phyloP scores from a whole-genome alignment of 2,329 filamentous ascomycete genomes.

The Lasiodiplodia gonubiensis region DNA sequence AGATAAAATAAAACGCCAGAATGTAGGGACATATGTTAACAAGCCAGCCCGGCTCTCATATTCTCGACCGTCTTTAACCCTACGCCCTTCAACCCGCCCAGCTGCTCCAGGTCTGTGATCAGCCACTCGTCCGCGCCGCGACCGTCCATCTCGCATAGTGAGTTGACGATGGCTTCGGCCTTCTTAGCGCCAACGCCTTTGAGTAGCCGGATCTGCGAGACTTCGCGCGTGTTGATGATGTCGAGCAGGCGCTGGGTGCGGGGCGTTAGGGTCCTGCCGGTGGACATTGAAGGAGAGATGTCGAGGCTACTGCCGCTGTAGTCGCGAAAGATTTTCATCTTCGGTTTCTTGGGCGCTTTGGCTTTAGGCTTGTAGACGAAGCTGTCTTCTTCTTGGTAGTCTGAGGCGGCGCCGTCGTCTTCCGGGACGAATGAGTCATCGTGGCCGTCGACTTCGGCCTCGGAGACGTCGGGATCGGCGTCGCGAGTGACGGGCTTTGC shows the following conservation, averaged over 20 bases:
- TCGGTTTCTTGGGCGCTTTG: constrained; percentile 39
- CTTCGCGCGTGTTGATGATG: constrained; percentile 76
- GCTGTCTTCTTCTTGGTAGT: constrained; percentile 44
- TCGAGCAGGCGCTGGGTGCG: constrained; percentile 67
- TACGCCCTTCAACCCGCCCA: constrained; percentile 56
- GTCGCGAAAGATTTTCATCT: constrained; percentile 46
- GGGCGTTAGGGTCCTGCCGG: constrained; percentile 43
- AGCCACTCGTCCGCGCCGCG: constrained; percentile 33
- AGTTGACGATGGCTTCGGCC: constrained; percentile 61
- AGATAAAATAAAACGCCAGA: background rate
- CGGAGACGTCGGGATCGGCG: constrained; percentile 28
- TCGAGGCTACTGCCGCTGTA: constrained; percentile 30
- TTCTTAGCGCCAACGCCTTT: constrained; percentile 76
- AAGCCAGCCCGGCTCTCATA: constrained; percentile 51
- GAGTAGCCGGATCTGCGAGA: constrained; percentile 68
- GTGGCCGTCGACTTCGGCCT: constrained; percentile 36
- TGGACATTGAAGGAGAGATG: background rate
- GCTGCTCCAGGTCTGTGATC: constrained; percentile 48
- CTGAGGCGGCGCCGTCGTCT: constrained; percentile 40
- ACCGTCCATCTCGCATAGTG: constrained; percentile 54
- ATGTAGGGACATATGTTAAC: background rate
- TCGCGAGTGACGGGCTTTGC: background rate
- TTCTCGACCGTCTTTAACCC: constrained; percentile 58
- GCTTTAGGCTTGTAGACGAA: constrained; percentile 47
- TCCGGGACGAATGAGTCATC: constrained; percentile 38